These are phyloP conservation scores for Cordyceps pruinosa DNA, from an alignment of 2,329 filamentous ascomycete genomes.

Conservation along the genomic window DNA sequence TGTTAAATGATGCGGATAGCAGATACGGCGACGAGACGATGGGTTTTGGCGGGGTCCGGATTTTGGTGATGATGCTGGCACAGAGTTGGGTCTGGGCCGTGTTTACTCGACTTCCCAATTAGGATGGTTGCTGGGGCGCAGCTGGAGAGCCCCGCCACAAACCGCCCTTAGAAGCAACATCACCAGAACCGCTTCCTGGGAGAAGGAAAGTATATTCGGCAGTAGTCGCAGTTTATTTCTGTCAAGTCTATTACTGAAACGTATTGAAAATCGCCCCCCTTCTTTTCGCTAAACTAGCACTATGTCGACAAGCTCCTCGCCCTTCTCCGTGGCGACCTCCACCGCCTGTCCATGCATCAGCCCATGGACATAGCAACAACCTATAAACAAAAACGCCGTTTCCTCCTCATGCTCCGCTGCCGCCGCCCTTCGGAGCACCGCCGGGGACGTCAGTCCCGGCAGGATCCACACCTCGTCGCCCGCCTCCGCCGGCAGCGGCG, in stretches of 20 bases:
- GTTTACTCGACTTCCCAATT: slow-evolving; percentile 16
- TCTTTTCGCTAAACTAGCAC: slow-evolving; percentile 11
- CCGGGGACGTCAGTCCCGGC: slow-evolving; percentile 18
- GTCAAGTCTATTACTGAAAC: too few species aligned
- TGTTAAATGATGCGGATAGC: neutral
- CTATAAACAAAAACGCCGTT: slow-evolving; percentile 15
- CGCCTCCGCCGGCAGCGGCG: slow-evolving; percentile 12
- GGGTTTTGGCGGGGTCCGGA: slow-evolving; percentile 5
- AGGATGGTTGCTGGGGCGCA: slow-evolving; percentile 13
- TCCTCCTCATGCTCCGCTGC: too few species aligned
- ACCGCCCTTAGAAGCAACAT: neutral
- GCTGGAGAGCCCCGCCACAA: neutral
- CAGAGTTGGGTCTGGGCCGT: neutral
- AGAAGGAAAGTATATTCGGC: neutral
- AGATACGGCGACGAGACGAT: neutral
- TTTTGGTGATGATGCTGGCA: slow-evolving; percentile 8
- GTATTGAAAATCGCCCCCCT: neutral
- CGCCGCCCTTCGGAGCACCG: slow-evolving; percentile 14
- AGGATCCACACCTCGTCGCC: slow-evolving; percentile 21
- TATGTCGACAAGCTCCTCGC: slow-evolving; percentile 7
- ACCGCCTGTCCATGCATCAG: slow-evolving; percentile 14
- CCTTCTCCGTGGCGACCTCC: neutral
- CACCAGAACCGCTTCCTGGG: neutral
- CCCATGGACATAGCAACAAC: slow-evolving; percentile 19
- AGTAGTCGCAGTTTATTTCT: too few species aligned